phyloP scores from a whole-genome alignment of 768 basidiomycete species.

The Holtermannia corniformis region DNA sequence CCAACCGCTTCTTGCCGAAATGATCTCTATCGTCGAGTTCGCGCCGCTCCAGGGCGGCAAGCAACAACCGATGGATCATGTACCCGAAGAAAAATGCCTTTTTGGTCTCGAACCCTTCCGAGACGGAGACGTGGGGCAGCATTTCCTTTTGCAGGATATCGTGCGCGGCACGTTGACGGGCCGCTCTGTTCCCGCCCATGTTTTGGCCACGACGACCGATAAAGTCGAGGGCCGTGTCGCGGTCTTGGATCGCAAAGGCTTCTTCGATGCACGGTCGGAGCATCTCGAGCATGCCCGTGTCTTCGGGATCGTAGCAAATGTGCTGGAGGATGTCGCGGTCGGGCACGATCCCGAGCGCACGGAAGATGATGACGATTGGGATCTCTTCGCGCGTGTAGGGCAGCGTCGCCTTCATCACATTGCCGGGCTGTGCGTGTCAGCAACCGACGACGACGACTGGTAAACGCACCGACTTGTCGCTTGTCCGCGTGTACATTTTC shows the following conservation, averaged over 20 bases:
- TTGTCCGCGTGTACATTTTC: constrained; percentile 86
- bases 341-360: constrained; percentile 91
- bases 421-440: constrained; percentile 17
- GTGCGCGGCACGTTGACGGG: constrained; percentile 66
- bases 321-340: constrained; percentile 96
- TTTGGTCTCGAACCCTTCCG: constrained; percentile 90
- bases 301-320: constrained; percentile 96
- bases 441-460: not conserved
- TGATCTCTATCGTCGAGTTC: constrained; percentile 99
- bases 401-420: constrained; percentile 91
- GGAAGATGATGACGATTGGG: constrained; percentile 97
- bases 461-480: constrained; percentile 69
- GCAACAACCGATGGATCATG: constrained; percentile 92
- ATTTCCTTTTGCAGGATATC: constrained; percentile 98
- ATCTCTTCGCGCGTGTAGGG: constrained; percentile 98
- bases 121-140: constrained; percentile 93
- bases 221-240: constrained; percentile 73
- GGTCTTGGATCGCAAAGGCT: constrained; percentile 94
- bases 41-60: constrained; percentile 85
- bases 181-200: constrained; percentile 18
- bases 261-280: constrained; percentile 97
- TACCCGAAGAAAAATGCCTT: constrained; percentile 99
- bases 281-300: constrained; percentile 94
- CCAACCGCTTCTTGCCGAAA: constrained; percentile 95
- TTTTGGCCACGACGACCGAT: constrained; percentile 82